Conservation (phyloP, 257 asterid genomes). For the Scutellaria minor region DNA sequence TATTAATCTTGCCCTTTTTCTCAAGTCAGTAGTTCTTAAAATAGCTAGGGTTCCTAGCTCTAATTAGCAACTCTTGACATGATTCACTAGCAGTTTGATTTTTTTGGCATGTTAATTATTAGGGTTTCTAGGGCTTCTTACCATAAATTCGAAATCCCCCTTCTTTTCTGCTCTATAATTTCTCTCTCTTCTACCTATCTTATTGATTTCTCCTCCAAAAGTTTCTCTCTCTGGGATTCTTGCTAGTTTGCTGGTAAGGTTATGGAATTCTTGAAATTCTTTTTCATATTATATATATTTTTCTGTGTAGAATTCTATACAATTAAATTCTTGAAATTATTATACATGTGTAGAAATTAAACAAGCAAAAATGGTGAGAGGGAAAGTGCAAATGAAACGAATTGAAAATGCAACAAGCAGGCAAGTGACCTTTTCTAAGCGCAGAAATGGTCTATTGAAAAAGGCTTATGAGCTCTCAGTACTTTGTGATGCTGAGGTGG, state of each 20-base stretch:
- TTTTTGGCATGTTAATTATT: slow-evolving; percentile 29
- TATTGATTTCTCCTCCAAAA: background rate
- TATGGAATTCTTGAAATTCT: background rate
- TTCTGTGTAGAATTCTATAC: background rate
- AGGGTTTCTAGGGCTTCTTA: slow-evolving; percentile 45
- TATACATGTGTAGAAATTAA: background rate
- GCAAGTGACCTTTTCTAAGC: slow-evolving; percentile 73
- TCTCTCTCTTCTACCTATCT: background rate
- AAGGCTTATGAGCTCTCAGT: slow-evolving; percentile 78
- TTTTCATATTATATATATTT: background rate
- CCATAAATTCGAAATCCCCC: slow-evolving; percentile 26
- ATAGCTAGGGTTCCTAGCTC: slow-evolving; percentile 43
- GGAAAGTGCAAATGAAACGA: slow-evolving; percentile 68
- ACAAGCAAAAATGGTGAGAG: slow-evolving; percentile 62
- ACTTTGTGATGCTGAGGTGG: slow-evolving; percentile 75
- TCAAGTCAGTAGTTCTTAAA: slow-evolving; percentile 14
- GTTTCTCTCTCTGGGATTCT: background rate
- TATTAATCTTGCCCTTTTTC: slow-evolving; percentile 26
- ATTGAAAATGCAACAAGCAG: slow-evolving; percentile 70
- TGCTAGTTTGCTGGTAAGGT: slow-evolving; percentile 20
- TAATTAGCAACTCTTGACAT: slow-evolving; percentile 13
- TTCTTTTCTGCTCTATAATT: background rate
- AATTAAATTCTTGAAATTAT: background rate
- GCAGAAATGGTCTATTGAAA: slow-evolving; percentile 72
- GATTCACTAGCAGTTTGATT: slow-evolving; percentile 28